Conservation (phyloP, 2,329 filamentous ascomycete genomes). For the Fusarium illudens region DNA sequence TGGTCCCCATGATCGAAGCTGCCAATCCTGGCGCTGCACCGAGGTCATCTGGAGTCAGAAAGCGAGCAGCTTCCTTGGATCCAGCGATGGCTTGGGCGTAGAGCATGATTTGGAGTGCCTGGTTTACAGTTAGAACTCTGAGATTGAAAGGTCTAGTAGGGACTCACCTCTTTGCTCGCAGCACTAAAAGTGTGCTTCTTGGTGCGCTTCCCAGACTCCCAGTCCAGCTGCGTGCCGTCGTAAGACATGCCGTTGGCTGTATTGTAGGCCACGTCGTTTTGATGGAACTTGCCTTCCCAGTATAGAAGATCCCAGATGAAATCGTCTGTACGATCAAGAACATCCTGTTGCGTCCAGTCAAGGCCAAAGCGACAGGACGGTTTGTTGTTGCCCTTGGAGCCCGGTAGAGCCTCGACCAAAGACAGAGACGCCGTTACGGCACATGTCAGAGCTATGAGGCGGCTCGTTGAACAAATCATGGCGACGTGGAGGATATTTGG, state of each 20-base stretch:
- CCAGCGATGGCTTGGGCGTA: conserved; percentile 53
- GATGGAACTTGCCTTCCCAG: conserved; percentile 56
- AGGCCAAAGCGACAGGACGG: conserved; percentile 45
- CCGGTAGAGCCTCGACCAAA: neutral
- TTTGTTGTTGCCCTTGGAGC: conserved; percentile 3
- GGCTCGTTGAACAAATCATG: conserved; percentile 15
- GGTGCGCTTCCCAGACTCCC: conserved; percentile 47
- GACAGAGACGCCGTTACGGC: neutral
- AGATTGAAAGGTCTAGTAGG: too few species aligned
- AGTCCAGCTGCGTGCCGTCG: conserved; percentile 51
- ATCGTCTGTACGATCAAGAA: conserved; percentile 41
- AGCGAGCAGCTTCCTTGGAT: conserved; percentile 49
- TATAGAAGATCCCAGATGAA: conserved; percentile 51
- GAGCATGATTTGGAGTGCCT: conserved; percentile 55
- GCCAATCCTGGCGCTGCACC: conserved; percentile 45
- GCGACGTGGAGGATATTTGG: neutral
- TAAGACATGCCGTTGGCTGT: conserved; percentile 53
- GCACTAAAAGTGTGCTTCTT: conserved; percentile 52
- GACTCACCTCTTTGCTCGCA: conserved; percentile 47
- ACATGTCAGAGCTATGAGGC: neutral
- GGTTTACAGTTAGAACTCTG: fast-evolving
- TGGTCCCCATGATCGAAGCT: conserved; percentile 49
- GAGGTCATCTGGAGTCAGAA: conserved; percentile 48
- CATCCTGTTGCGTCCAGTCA: conserved; percentile 43
- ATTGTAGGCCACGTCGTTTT: conserved; percentile 53